phyloP scores from a whole-genome alignment of 176 grass and related monocot species.

The Carex myosuroides region DNA sequence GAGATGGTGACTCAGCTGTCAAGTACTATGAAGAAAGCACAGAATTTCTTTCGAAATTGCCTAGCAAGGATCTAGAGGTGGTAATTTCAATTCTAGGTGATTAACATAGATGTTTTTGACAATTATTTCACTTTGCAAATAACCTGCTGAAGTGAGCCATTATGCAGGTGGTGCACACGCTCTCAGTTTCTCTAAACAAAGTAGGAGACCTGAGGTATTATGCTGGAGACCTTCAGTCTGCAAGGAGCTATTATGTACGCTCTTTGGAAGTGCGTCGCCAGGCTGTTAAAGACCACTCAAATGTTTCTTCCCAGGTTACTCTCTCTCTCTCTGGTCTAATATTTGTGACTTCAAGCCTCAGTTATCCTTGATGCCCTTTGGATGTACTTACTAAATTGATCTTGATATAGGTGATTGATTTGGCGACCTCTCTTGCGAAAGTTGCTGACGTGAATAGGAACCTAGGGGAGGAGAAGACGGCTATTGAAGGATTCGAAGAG shows the following conservation, averaged over 20 bases:
- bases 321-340: not conserved
- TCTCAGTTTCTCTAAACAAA: slow-evolving; percentile 97
- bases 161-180: slow-evolving; percentile 74
- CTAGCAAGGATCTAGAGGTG: slow-evolving; percentile 82
- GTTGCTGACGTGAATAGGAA: slow-evolving; percentile 88
- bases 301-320: slow-evolving; percentile 71
- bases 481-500: slow-evolving; percentile 70
- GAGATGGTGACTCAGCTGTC: slow-evolving; percentile 64
- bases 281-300: slow-evolving; percentile 69
- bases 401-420: slow-evolving; percentile 64
- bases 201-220: slow-evolving; percentile 88
- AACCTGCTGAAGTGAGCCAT: slow-evolving; percentile 6
- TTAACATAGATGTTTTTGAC: not conserved
- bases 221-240: slow-evolving; percentile 72
- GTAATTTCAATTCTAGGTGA: not conserved
- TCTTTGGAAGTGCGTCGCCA: slow-evolving; percentile 74
- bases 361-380: not conserved
- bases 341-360: not conserved
- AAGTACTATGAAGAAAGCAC: slow-evolving; percentile 88
- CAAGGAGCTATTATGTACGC: slow-evolving; percentile 72
- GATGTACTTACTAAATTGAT: not conserved
- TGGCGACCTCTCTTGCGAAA: slow-evolving; percentile 94
- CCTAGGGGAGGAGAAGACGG: slow-evolving; percentile 52
- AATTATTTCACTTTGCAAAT: slow-evolving; percentile 23
- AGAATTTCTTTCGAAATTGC: slow-evolving; percentile 64